Evolutionary conservation across 2,329 filamentous ascomycete genomes (phyloP).

Genomic region (Trichoderma koningii): DNA sequence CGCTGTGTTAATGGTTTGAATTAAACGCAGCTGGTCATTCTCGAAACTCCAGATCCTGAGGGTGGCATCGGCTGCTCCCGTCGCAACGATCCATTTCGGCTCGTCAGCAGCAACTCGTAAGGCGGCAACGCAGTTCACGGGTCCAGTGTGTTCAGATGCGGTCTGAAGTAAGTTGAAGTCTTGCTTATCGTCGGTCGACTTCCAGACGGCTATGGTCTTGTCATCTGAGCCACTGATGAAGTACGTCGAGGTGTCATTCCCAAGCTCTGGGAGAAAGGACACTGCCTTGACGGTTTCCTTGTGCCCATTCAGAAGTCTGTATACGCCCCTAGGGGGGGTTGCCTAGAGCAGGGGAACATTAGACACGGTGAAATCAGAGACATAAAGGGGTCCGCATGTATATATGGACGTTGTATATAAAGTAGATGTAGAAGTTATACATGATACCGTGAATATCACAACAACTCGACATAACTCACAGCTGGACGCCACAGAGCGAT

Average conservation of each 20-base stretch:
- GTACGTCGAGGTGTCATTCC: constrained; percentile 51
- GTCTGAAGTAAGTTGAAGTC: constrained; percentile 53
- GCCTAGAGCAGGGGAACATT: constrained; percentile 36
- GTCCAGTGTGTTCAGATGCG: constrained; percentile 64
- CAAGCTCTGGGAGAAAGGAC: constrained; percentile 65
- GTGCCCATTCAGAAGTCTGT: constrained; percentile 71
- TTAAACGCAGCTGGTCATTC: constrained; percentile 50
- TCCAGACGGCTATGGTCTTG: constrained; percentile 75
- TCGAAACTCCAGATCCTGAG: constrained; percentile 69
- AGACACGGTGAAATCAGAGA: background rate
- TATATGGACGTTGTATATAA: background rate
- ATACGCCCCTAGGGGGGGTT: constrained; percentile 57
- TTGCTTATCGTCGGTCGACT: constrained; percentile 34
- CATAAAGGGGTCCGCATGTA: background rate
- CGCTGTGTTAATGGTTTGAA: constrained; percentile 71
- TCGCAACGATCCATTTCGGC: constrained; percentile 61
- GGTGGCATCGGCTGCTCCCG: constrained; percentile 78
- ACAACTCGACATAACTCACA: constrained; percentile 52
- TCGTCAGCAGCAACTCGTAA: constrained; percentile 37
- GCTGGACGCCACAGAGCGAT: constrained; percentile 84
- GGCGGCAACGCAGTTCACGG: constrained; percentile 69
- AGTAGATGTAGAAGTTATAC: background rate
- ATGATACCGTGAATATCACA: constrained; percentile 26
- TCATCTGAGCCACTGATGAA: constrained; percentile 83
- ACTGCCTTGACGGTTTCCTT: constrained; percentile 79